These are phyloP conservation scores for Acacia melanoxylon DNA, from an alignment of 306 rosid genomes.

Conservation along the genomic window DNA sequence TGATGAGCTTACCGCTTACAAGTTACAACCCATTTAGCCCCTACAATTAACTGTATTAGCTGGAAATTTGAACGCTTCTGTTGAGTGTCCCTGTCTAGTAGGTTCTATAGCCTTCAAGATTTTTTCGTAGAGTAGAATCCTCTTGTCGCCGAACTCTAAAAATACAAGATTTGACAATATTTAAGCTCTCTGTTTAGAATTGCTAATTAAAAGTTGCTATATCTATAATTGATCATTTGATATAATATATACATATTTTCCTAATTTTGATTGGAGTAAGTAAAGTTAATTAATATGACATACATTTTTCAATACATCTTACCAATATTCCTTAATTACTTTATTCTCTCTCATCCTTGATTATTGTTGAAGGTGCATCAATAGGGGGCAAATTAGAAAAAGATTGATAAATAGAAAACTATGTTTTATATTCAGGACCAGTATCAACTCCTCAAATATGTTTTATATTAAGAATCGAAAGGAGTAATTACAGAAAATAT, in stretches of 20 bases:
- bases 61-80: neutral
- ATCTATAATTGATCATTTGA: neutral
- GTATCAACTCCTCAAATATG: no score
- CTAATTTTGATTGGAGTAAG: no score
- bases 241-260: no score
- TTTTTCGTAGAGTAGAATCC: constrained; percentile 8
- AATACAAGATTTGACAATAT: neutral
- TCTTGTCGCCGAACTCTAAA: constrained; percentile 10
- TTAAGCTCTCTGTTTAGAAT: neutral
- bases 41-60: neutral
- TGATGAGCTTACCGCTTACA: neutral
- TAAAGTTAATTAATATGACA: no score
- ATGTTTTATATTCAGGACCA: no score
- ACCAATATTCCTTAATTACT: no score
- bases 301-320: no score
- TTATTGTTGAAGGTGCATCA: no score
- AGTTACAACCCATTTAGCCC: neutral
- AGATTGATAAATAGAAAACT: no score
- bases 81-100: neutral
- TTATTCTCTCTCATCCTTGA: no score
- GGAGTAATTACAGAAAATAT: neutral
- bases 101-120: neutral
- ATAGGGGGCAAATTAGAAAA: no score
- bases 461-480: no score
- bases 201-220: neutral